These are phyloP conservation scores for Monosporascus sp. DNA, from an alignment of 2,329 filamentous ascomycete species.

Conservation along the genomic window DNA sequence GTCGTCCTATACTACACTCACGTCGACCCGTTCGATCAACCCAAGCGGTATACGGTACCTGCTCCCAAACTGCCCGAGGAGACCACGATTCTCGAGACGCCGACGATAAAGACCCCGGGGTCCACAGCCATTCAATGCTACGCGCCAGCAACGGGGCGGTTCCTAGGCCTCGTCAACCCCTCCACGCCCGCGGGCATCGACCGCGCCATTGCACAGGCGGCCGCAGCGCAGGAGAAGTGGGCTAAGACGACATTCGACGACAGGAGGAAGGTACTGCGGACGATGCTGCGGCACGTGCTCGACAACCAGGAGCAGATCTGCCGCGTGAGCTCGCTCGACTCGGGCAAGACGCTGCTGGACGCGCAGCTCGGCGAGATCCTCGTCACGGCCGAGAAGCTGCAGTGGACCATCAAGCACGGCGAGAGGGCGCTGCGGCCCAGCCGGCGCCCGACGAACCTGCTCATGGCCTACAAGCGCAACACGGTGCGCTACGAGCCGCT, in stretches of 20 bases:
- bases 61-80: conserved; percentile 57
- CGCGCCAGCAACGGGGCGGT: conserved; percentile 80
- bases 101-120: conserved; percentile 59
- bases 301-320: conserved; percentile 88
- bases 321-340: conserved; percentile 80
- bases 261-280: conserved; percentile 72
- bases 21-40: conserved; percentile 25
- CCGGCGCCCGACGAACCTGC: conserved; percentile 74
- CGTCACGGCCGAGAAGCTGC: conserved; percentile 87
- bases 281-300: conserved; percentile 75
- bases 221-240: conserved; percentile 73
- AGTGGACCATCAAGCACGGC: conserved; percentile 90
- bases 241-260: conserved; percentile 70
- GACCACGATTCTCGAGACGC: conserved; percentile 51
- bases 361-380: conserved; percentile 91
- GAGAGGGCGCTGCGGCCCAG: conserved; percentile 72
- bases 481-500: conserved; percentile 86
- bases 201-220: conserved; percentile 66
- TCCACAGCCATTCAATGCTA: conserved; percentile 75
- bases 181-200: conserved; percentile 75
- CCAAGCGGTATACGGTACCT: conserved; percentile 56
- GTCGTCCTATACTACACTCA: conserved; percentile 16
- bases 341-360: conserved; percentile 93
- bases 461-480: conserved; percentile 95
- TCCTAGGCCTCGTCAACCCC: conserved; percentile 74